Evolutionary conservation across 257 asterid genomes (phyloP).

Genomic region (Coffea canephora): DNA sequence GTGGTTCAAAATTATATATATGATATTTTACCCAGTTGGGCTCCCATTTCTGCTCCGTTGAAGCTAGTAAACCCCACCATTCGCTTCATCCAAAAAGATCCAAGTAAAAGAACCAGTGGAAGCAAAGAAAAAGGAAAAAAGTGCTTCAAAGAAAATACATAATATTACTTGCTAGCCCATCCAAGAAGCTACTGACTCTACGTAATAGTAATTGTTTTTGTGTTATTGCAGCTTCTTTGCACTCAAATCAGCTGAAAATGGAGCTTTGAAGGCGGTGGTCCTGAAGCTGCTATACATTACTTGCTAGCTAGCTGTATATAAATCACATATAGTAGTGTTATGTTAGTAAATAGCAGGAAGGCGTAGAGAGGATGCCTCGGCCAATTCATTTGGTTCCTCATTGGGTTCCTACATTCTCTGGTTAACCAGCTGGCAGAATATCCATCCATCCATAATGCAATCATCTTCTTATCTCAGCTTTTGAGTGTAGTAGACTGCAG

Average conservation of each 20-base stretch:
- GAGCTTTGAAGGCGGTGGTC: constrained; percentile 48
- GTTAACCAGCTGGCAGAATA: constrained; percentile 30
- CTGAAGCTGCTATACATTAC: constrained; percentile 14
- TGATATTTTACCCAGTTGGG: neutral
- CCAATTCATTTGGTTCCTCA: constrained; percentile 12
- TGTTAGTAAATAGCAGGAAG: constrained; percentile 32
- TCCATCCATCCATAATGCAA: neutral
- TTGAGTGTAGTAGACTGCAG: constrained; percentile 7
- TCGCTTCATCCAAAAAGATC: neutral
- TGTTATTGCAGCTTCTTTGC: constrained; percentile 35
- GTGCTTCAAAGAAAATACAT: neutral
- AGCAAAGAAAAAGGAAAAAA: neutral
- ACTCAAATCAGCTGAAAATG: constrained; percentile 66
- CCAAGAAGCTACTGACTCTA: neutral
- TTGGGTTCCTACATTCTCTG: constrained; percentile 26
- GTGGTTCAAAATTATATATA: neutral
- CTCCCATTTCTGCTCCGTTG: neutral
- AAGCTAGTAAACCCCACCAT: neutral
- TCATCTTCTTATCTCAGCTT: constrained; percentile 3
- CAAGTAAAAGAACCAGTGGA: neutral
- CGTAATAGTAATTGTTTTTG: neutral
- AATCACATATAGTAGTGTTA: constrained; percentile 20
- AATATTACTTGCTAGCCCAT: too few relatives aligned
- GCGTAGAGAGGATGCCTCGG: constrained; percentile 23
- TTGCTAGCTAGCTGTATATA: constrained; percentile 38